Evolutionary conservation across 2,329 filamentous ascomycete species (phyloP), one percentile per base, ranked within the genome.

Genomic region (Beauveria rudraprayagi): DNA sequence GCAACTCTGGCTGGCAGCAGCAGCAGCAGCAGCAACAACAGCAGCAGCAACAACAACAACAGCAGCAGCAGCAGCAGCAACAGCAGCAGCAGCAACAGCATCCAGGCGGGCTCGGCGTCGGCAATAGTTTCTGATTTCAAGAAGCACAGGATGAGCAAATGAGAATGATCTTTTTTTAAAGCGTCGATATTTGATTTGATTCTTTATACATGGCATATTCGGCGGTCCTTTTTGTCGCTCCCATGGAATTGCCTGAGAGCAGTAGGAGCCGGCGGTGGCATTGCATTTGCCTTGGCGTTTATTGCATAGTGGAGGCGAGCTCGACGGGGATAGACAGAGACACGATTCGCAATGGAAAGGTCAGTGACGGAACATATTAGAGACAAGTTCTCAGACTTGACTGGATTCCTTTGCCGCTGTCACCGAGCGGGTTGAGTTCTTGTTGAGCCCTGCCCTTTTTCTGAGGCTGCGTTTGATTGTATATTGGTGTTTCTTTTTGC

Each of bases 1-100:
- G 83, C 40, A 83, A 83, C 67, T 85, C 82, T 19, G 80, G 74
- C 43, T 83, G 78, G 77, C 77, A 75, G 30, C 46, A 59, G 11
- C 54, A 56, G 24, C 56, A 56, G 11, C 34, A 34, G 5, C 30
- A 34, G 1, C 30, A 55, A 17, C 30, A 34, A 5, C 30, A 34
- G 2, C 30, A 34, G 3, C 30, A 56, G 7, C 54, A 56, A 11
- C 56, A 56, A 3, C 34, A 34, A 2, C 30, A 34, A 5, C 30
- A 55, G 10, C 30, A 37, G 5, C 34, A 37, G 0, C 79, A 79
- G 4, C 30, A 34, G 1, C 34, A 37, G 5, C 34, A 37, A 11
- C 30, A 34, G 30, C 4, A 5, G 11, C 30, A 34, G 34, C 34
- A 37, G 11, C 34, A 37, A 2, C 79, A 79, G 53, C 81, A 78